Evolutionary conservation across 805 yeast species (phyloP).

Genomic region (Ogataea nitratoaversa): DNA sequence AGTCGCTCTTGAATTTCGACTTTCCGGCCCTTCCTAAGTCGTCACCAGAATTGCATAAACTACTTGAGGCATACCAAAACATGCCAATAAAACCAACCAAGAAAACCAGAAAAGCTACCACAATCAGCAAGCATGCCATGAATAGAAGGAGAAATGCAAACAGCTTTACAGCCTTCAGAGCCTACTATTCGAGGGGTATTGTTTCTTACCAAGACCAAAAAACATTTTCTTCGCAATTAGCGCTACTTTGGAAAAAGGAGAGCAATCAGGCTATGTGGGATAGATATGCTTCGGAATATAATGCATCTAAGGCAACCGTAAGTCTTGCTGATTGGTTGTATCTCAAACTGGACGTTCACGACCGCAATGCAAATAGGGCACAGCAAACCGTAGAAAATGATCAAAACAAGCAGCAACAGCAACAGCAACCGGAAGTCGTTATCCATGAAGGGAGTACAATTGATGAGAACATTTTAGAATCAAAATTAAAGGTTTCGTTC

Average conservation of each 20-base stretch:
- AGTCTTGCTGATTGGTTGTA: slow-evolving; percentile 19
- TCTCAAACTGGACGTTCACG: neutral
- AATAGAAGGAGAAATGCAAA: too few species aligned
- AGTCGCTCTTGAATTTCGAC: neutral
- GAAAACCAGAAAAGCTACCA: neutral
- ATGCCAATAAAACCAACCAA: neutral
- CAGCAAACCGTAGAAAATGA: too few species aligned
- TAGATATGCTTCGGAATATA: slow-evolving; percentile 31
- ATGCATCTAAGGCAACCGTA: slow-evolving; percentile 10
- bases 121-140: too few species aligned
- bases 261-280: slow-evolving; percentile 27
- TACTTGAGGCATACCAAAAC: neutral
- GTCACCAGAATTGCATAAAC: neutral
- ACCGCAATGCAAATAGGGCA: too few species aligned
- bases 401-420: too few species aligned
- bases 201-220: slow-evolving; percentile 8
- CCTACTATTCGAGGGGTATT: slow-evolving; percentile 13
- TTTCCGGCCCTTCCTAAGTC: neutral
- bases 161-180: slow-evolving; percentile 17
- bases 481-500: too few species aligned
- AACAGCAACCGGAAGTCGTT: too few species aligned
- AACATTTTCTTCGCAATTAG: slow-evolving; percentile 9
- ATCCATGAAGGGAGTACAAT: too few species aligned
- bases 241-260: slow-evolving; percentile 26
- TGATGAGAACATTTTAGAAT: too few species aligned